phyloP scores from a whole-genome alignment of 768 basidiomycete genomes.

The Russula lepida region DNA sequence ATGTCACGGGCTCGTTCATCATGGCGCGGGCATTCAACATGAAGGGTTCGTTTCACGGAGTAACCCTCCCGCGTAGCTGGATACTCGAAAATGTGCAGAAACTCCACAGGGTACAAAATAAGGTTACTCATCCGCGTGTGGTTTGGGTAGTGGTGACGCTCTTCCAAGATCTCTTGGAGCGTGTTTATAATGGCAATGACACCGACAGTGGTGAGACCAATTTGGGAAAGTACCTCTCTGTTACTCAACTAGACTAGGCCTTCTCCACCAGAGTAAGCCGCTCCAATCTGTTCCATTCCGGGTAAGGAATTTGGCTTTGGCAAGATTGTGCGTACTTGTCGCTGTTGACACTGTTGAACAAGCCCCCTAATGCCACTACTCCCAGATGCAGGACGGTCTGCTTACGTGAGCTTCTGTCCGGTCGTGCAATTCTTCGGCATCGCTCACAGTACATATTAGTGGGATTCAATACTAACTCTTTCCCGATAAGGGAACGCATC shows the following conservation, averaged over 20 bases:
- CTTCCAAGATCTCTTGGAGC: conserved; percentile 14
- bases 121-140: not conserved
- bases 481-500: not conserved
- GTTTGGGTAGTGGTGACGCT: not conserved
- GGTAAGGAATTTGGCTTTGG: not conserved
- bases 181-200: conserved; percentile 11
- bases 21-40: conserved; percentile 2
- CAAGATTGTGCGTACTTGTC: conserved; percentile 8
- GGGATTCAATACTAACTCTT: not conserved
- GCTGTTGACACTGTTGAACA: not conserved
- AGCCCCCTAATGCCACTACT: not conserved
- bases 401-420: conserved; percentile 1
- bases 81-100: conserved; percentile 11
- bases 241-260: not conserved
- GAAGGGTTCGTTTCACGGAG: not conserved
- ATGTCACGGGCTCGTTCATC: conserved; percentile 1
- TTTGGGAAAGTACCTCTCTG: too few species aligned
- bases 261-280: conserved; percentile 5
- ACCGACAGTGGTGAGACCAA: not conserved
- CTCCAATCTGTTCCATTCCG: not conserved
- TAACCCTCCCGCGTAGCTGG: conserved; percentile 21
- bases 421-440: not conserved
- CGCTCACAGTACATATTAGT: not conserved
- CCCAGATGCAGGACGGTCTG: conserved; percentile 7
- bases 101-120: conserved; percentile 6